These are phyloP conservation scores for Candida caryicola DNA, from an alignment of 805 yeast species.

Conservation along the genomic window DNA sequence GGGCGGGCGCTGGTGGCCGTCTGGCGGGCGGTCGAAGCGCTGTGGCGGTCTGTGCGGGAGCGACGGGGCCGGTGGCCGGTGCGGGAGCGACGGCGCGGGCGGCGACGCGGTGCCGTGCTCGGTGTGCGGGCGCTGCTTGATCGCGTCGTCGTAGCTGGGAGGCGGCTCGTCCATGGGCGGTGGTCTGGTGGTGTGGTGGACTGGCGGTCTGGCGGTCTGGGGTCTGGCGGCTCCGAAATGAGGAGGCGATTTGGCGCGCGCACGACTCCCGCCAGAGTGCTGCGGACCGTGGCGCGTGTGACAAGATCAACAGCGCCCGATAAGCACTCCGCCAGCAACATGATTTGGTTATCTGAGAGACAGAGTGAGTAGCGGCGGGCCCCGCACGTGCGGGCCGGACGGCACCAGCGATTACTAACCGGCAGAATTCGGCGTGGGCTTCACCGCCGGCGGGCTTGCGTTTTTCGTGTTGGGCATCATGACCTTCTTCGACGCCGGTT, in stretches of 20 bases:
- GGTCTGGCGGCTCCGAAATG: too few relatives aligned
- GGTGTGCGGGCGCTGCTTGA: conserved; percentile 20
- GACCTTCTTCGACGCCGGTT: conserved; percentile 83
- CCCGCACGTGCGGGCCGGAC: neutral
- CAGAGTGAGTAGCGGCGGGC: conserved; percentile 53
- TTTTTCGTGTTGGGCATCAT: conserved; percentile 80
- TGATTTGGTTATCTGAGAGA: conserved; percentile 74
- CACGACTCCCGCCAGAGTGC: too few relatives aligned
- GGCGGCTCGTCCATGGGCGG: conserved; percentile 33
- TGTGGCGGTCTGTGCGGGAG: conserved; percentile 7
- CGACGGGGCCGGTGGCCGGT: conserved; percentile 7
- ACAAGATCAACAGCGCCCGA: too few relatives aligned
- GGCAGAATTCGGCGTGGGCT: conserved; percentile 85
- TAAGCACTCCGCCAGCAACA: conserved; percentile 10
- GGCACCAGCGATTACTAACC: conserved; percentile 18
- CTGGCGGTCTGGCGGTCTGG: too few relatives aligned
- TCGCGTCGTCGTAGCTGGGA: conserved; percentile 49
- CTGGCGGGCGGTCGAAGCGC: too few relatives aligned
- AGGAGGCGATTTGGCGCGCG: too few relatives aligned
- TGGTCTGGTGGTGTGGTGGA: too few relatives aligned
- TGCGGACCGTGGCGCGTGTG: too few relatives aligned
- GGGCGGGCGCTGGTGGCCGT: too few relatives aligned
- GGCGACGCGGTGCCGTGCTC: conserved; percentile 8
- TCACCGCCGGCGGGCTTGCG: conserved; percentile 80
- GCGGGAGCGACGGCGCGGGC: conserved; percentile 8